Percentiles rank a stretch among this genome's conserved stretches.
These are phyloP conservation scores for Vitis labrusca DNA, from an alignment of 164 flowering plant genomes.

Conservation along the genomic window DNA sequence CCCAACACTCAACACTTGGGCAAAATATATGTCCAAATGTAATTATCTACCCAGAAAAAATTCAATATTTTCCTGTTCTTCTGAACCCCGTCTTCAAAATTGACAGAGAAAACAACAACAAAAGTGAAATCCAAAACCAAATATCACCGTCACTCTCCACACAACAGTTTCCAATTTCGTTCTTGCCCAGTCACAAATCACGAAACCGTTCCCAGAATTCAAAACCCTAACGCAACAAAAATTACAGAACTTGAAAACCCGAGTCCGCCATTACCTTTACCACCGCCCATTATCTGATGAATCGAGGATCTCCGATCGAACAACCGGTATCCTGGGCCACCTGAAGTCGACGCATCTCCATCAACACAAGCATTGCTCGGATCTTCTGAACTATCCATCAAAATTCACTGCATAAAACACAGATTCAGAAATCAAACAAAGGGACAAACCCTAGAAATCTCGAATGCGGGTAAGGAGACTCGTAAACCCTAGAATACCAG, in stretches of 20 bases:
- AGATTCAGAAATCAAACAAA: not conserved
- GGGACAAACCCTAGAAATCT: no score
- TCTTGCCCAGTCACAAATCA: not conserved
- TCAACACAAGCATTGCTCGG: not conserved
- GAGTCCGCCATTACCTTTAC: conserved; percentile 32
- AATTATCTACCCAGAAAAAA: no score
- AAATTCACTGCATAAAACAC: not conserved
- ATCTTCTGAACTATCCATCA: not conserved
- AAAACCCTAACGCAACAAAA: not conserved
- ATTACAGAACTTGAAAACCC: not conserved
- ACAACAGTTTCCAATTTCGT: no score
- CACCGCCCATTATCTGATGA: conserved; percentile 60
- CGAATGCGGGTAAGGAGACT: no score
- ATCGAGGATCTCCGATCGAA: conserved; percentile 34
- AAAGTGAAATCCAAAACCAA: no score
- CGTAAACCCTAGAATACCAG: no score
- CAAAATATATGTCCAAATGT: no score
- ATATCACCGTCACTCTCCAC: no score
- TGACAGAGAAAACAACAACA: no score
- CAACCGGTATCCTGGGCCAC: conserved; percentile 28
- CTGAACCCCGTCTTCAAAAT: no score
- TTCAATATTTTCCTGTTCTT: no score
- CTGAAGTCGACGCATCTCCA: not conserved
- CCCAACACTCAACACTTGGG: no score
- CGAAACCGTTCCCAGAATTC: not conserved